phyloP scores from a whole-genome alignment of 2,329 filamentous ascomycete species.

The Calonectria leucothoes region DNA sequence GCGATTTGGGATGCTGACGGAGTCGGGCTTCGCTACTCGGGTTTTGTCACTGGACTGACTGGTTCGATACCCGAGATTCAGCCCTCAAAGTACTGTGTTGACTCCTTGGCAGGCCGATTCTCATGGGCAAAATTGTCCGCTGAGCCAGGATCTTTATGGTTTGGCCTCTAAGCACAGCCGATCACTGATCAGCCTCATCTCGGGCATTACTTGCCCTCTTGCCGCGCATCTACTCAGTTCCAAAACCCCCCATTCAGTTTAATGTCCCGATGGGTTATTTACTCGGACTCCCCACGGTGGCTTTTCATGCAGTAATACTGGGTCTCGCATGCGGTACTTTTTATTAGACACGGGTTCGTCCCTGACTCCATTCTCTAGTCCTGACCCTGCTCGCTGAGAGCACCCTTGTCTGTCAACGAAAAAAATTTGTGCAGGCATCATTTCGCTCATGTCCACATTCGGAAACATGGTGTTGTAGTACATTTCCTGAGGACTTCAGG shows the following conservation, averaged over 20 bases:
- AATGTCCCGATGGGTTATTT: conserved; percentile 17
- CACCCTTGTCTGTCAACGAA: conserved; percentile 15
- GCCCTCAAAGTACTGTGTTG: neutral
- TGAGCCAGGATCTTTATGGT: neutral
- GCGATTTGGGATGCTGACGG: conserved; percentile 35
- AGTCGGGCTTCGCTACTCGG: conserved; percentile 13
- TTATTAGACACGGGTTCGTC: conserved; percentile 31
- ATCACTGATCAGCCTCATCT: conserved; percentile 1
- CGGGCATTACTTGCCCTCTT: neutral
- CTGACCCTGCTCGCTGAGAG: conserved; percentile 1
- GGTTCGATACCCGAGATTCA: conserved; percentile 12
- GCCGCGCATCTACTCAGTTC: neutral
- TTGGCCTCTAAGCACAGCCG: neutral
- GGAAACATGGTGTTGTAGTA: neutral
- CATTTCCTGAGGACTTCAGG: neutral
- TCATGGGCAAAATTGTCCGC: conserved; percentile 5
- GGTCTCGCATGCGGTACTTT: conserved; percentile 24
- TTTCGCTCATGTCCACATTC: neutral
- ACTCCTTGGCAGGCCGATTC: conserved; percentile 10
- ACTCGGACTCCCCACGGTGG: conserved; percentile 18
- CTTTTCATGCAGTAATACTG: conserved; percentile 23
- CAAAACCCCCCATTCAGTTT: neutral
- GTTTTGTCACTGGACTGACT: conserved; percentile 18
- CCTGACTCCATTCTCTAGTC: conserved; percentile 14
- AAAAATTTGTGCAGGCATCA: conserved; percentile 1